Base-by-base conservation (phyloP, 2,329 filamentous ascomycete species). In the Hypoxylon sp. region DNA sequence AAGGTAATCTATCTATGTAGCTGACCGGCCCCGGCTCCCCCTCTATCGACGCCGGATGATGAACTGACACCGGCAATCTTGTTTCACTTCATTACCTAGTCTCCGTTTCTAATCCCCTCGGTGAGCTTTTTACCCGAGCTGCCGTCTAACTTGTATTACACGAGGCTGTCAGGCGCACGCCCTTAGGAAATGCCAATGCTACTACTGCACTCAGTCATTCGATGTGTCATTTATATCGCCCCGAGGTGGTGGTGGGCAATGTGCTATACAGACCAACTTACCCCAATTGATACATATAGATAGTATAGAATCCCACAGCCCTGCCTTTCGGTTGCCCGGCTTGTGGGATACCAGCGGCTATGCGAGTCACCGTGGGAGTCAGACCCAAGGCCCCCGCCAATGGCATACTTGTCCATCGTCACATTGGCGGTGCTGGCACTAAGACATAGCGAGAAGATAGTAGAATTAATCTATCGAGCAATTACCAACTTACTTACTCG, bases 331-430 rank as follows among this genome's bases (percentile, higher is more conserved):
- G 65, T 58, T 50, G 14, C 50, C 42, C 51, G 48, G 22, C 55
- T 50, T 48, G 35, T 35, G 65, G 51, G 24, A 65, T 60, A 66
- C 58, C 61, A 61, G 57, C 65, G 68, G 62, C 26, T 68, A 70
- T 70, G 65, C 65, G 51, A 60, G 68, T 68, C 68, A 70, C 68
- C 53, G 50, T 44, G 55, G 48, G 50, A 52, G 33, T 29, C 39
- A 57, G 54, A n/a, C 39, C 31, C 53, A 56, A 47, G 17, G 35
- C 19, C 52, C 22, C 51, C 14, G 26, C 53, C 61, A 65, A 67
- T 59, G 29, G 48, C 17, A 19, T 46, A 19, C 26, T 54, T 50
- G 52, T 35, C 44, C 54, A 33, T 35, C 31, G 57, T 65, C 65
- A 53, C 65, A 70, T 55, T 53, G 29, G 42, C 37, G 57, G 46